phyloP scores from a whole-genome alignment of 768 basidiomycete species.

The Pisolithus microcarpus region DNA sequence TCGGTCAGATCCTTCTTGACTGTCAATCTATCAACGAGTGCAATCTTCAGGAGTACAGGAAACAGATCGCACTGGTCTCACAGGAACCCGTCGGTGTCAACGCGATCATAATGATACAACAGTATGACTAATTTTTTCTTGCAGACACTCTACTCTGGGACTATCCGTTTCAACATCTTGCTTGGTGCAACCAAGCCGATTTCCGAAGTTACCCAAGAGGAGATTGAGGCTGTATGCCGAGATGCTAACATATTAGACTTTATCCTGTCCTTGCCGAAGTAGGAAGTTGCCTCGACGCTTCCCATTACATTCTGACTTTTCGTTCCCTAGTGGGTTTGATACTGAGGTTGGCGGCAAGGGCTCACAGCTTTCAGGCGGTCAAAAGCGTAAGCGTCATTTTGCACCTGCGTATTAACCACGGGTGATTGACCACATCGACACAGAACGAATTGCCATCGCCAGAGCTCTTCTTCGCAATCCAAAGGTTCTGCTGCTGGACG shows the following conservation, averaged over 20 bases:
- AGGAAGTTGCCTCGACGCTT: constrained; percentile 22
- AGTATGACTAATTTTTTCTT: background rate
- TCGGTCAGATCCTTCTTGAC: constrained; percentile 68
- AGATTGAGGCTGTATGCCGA: constrained; percentile 79
- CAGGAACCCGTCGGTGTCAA: constrained; percentile 56
- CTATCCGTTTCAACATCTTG: constrained; percentile 84
- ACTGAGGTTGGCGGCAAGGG: constrained; percentile 91
- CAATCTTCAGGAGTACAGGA: constrained; percentile 82
- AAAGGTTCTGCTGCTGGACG: constrained; percentile 80
- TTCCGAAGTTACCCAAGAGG: constrained; percentile 76
- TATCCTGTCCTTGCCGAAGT: constrained; percentile 77
- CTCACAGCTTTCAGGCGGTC: constrained; percentile 82
- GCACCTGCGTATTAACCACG: too few species aligned
- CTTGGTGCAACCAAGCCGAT: constrained; percentile 75
- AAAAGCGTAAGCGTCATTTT: constrained; percentile 53
- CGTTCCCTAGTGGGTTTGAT: constrained; percentile 63
- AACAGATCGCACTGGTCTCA: constrained; percentile 83
- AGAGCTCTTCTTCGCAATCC: constrained; percentile 88
- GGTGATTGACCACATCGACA: background rate
- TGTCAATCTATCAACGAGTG: constrained; percentile 66
- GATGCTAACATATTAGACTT: constrained; percentile 91
- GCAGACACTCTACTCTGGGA: constrained; percentile 76
- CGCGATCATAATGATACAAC: constrained; percentile 2
- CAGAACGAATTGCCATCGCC: constrained; percentile 76
- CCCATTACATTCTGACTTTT: constrained; percentile 6